Evolutionary conservation across 306 rosid genomes (phyloP), one percentile per base, ranked within the genome.

Genomic region (Trifolium subterraneum): DNA sequence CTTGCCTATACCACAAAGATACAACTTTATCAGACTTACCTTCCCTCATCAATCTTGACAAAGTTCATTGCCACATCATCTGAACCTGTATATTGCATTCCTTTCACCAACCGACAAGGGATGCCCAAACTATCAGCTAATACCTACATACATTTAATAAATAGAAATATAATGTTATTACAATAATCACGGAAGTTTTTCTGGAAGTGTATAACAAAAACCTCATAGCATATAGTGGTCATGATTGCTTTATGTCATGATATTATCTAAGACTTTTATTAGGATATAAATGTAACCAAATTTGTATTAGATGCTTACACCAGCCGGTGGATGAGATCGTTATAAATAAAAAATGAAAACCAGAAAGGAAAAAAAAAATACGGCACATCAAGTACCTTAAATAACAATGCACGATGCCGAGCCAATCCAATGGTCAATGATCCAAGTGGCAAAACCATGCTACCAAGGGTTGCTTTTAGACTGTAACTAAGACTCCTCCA

Each of bases 401-500:
- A 92, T 81, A 95, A 78, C 82, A 95, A 90, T 52, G 99, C 97
- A 18, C 99, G 98, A 86, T 95, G 99, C 50, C 98, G 93, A 78
- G 99, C 98, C 90, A 95, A 85, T 76, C 99, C 99, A 64, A 90
- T 76, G 58, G 88, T 92, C 55, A 95, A 78, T 61, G 97, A 95
- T 75, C 99, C 99, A 50, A 95, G 92, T 20, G 97, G 99, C 86
- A 95, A 87, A 87, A 95, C 98, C 97, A 92, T 86, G 86, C 99
- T 95, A 70, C 98, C 99, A 59, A 83, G 88, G 68, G 96, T 95
- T 79, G 83, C 88, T 90, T 95, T 92, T 84, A 95, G 87, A 68
- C 86, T 84, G 72, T 80, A 64, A 73, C 87, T 87, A 71, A 92
- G 97, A 84, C 71, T 92, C 79, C 72, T 69, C 99, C 99, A 95